These are phyloP conservation scores for Ophiostoma novo-ulmi DNA, from an alignment of 2,329 filamentous ascomycete species.

Conservation along the genomic window DNA sequence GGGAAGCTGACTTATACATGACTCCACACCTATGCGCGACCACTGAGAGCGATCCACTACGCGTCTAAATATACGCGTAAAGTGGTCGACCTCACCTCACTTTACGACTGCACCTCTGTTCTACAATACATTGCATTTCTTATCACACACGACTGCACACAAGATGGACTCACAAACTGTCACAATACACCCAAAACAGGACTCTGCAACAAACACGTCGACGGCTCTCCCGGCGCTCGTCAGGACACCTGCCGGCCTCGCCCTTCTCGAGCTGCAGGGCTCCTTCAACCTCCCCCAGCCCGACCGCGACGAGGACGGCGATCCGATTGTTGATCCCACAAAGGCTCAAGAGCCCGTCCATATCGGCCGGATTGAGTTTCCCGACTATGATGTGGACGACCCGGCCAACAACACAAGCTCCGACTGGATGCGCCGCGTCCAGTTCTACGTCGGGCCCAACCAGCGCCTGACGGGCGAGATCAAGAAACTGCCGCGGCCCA, in stretches of 20 bases:
- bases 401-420: conserved; percentile 42
- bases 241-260: conserved; percentile 82
- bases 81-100: background rate
- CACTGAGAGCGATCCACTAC: background rate
- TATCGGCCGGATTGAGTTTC: conserved; percentile 42
- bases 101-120: background rate
- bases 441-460: conserved; percentile 82
- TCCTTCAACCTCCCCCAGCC: conserved; percentile 60
- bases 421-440: conserved; percentile 84
- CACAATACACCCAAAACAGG: conserved; percentile 38
- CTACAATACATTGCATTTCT: background rate
- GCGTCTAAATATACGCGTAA: background rate
- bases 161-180: conserved; percentile 29
- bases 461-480: conserved; percentile 87
- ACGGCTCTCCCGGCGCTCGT: conserved; percentile 73
- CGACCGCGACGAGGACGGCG: conserved; percentile 20
- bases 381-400: conserved; percentile 53
- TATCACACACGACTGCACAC: background rate
- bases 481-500: conserved; percentile 72
- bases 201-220: conserved; percentile 27
- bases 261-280: conserved; percentile 87
- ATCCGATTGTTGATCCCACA: background rate
- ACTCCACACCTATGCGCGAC: background rate
- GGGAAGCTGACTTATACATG: background rate
- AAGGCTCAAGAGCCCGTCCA: conserved; percentile 32